Base-by-base conservation (phyloP, 345 rosid species). In the Erodium maritimum region DNA sequence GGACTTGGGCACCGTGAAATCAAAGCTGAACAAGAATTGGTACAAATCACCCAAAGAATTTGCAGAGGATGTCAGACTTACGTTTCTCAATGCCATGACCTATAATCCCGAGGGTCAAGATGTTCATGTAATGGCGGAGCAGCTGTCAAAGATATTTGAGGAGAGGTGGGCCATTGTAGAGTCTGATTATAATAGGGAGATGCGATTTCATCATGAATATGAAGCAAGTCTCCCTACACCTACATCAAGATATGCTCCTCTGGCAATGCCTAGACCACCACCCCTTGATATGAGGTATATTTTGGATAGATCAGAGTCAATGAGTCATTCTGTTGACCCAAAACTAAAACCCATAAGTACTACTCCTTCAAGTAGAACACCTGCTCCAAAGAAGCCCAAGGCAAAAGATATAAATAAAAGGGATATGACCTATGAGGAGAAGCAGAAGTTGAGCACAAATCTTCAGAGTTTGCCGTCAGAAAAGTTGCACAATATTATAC, bases 1-100 rank as follows among this genome's bases (percentile, higher is more conserved):
- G 99, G 97, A 93, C 75, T 75, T 93, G 82, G 99, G 99, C 45
- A 82, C 95, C 13, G 79, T 93, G 61, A 93, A 93, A 77, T 57
- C 83, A 3, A 78, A 77, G 68, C 71, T 93, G 59, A 77, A 64
- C 63, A 81, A 80, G 70, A 87, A 91, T 70, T 59, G 84, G 82
- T 91, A 91, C 81, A 86, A 89, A 82, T 82, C 90, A 0, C 93
- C 95, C 0, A 82, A 80, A 73, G 95, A 86, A 65, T 91, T 91
- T 69, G 98, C 98, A 5, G 98, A 88, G 67, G 95, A 93, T 77
- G 99, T 93, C 60, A 93, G 99, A 76, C 96, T 90, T 69, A 94
- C 99, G 46, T 94, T 94, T 72, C 78, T 61, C 67, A 94, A 94
- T 68, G 99, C 97, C 51, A 79, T 94, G 99, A 87, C 72, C 37